Evolutionary conservation across 495 filamentous ascomycete genomes (phyloP).

Genomic region (Neurospora sp.): DNA sequence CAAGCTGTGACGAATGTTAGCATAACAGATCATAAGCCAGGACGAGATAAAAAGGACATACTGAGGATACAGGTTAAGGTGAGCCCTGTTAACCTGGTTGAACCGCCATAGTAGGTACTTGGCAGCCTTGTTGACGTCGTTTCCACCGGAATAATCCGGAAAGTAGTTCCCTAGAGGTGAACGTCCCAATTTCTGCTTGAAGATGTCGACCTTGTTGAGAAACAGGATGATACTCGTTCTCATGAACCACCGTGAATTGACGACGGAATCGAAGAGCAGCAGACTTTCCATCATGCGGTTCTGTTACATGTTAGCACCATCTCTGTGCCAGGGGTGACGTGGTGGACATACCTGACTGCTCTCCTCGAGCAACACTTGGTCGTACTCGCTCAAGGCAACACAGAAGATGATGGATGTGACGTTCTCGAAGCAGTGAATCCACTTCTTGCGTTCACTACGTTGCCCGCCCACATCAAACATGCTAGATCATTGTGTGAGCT

Average conservation of each 20-base stretch:
- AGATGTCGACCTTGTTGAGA: constrained; percentile 96
- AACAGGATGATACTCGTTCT: constrained; percentile 97
- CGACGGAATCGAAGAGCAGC: constrained; percentile 96
- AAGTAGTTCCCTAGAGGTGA: constrained; percentile 90
- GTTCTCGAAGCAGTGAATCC: constrained; percentile 99
- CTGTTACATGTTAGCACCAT: constrained; percentile 33
- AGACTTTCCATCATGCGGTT: constrained; percentile 99
- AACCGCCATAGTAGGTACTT: constrained; percentile 98
- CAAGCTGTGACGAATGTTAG: constrained; percentile 50
- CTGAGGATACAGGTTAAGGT: constrained; percentile 96
- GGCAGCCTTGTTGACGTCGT: constrained; percentile 93
- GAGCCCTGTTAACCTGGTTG: constrained; percentile 94
- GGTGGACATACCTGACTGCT: constrained; percentile 69
- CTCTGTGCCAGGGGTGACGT: not conserved
- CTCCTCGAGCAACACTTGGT: constrained; percentile 92
- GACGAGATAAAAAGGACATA: constrained; percentile 40
- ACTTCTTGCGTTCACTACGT: constrained; percentile 95
- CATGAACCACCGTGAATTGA: constrained; percentile 99
- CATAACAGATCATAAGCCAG: not conserved
- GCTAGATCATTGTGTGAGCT: constrained; percentile 37
- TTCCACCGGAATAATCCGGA: constrained; percentile 93
- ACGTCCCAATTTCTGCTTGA: constrained; percentile 83
- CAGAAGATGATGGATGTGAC: constrained; percentile 99
- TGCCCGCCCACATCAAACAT: constrained; percentile 99
- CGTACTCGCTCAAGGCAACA: constrained; percentile 95